Evolutionary conservation across 192 early-diverging fungal genomes (phyloP).

Genomic region (Coemansia reversa): DNA sequence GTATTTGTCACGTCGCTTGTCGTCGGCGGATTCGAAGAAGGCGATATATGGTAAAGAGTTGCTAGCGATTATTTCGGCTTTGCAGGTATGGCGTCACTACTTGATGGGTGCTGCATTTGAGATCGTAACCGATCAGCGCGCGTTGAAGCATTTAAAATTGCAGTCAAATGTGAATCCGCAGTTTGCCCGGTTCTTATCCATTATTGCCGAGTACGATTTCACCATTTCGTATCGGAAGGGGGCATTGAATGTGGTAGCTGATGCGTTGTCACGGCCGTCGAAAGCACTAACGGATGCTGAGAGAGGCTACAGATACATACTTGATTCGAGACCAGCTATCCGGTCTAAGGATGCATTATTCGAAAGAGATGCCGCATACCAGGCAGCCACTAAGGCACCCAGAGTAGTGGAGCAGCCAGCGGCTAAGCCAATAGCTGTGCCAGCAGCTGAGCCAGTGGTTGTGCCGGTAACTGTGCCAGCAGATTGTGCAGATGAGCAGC

Average conservation of each 20-base stretch:
- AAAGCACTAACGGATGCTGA: no score
- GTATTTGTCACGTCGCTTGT: no score
- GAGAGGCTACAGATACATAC: not conserved
- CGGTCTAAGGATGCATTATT: not conserved
- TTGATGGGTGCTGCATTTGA: not conserved
- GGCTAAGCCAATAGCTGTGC: not conserved
- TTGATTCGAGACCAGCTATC: not conserved
- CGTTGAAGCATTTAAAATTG: not conserved
- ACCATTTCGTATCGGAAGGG: conserved; percentile 3
- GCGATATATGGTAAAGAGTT: no score
- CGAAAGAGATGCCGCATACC: not conserved
- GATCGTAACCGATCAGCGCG: not conserved
- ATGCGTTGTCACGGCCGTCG: conserved; percentile 14
- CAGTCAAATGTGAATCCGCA: not conserved
- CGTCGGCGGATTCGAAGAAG: no score
- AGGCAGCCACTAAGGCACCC: not conserved
- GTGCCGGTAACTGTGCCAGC: no score
- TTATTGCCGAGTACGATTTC: conserved; percentile 11
- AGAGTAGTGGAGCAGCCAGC: not conserved
- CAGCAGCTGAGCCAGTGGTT: not conserved
- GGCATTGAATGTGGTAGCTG: conserved; percentile 1
- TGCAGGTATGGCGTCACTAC: conserved; percentile 6
- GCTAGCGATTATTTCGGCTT: not conserved
- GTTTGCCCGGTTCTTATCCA: not conserved
- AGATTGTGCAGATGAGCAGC: no score